phyloP scores from a whole-genome alignment of 805 yeast species.

The Candida patagonica region DNA sequence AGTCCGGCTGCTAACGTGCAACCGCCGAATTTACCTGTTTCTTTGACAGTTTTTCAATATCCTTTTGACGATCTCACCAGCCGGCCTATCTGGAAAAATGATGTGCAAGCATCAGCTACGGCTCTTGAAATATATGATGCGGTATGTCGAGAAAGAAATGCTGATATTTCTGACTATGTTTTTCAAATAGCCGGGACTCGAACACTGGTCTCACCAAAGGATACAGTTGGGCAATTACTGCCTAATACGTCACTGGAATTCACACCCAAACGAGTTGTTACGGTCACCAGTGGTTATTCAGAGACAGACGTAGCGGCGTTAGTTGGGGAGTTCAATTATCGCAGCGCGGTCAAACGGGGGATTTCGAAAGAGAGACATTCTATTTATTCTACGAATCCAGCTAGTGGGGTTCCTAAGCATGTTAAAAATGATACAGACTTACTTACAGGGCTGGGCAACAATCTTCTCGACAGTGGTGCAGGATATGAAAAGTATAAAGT shows the following conservation, averaged over 20 bases:
- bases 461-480: no score
- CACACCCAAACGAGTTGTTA: constrained; percentile 35
- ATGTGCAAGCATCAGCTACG: constrained; percentile 14
- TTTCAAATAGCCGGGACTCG: constrained; percentile 25
- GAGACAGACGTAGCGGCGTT: background rate
- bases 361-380: background rate
- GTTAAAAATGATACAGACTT: background rate
- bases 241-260: constrained; percentile 34
- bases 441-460: constrained; percentile 3
- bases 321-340: background rate
- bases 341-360: background rate
- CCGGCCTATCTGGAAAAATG: constrained; percentile 20
- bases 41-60: constrained; percentile 20
- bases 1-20: constrained; percentile 1
- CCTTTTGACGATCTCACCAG: constrained; percentile 27
- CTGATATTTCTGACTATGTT: constrained; percentile 25
- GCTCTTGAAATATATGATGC: constrained; percentile 21
- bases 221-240: constrained; percentile 31
- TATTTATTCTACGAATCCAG: background rate
- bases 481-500: constrained; percentile 80
- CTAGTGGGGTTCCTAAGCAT: background rate
- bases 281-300: constrained; percentile 22
- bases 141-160: constrained; percentile 25
- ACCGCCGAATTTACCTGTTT: background rate
- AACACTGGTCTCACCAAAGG: constrained; percentile 13